Conservation (phyloP, 2,329 filamentous ascomycete genomes). For the Aspergillus sp. region DNA sequence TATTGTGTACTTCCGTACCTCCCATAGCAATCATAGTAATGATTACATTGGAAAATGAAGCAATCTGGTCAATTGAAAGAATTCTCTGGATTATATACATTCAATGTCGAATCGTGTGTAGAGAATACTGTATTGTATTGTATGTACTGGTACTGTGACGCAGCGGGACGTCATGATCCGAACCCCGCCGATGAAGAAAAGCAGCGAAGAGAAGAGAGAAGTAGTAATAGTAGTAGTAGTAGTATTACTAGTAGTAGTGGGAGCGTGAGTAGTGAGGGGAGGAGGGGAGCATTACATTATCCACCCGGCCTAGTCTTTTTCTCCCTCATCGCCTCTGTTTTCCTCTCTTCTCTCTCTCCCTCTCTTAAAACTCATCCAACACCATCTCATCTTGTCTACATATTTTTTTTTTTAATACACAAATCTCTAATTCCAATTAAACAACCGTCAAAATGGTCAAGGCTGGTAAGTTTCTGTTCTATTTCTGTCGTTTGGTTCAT, state of each 20-base stretch:
- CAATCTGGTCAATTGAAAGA: too few relatives aligned
- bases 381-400: background rate
- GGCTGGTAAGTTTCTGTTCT: constrained; percentile 63
- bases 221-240: background rate
- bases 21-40: too few relatives aligned
- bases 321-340: constrained; percentile 18
- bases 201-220: background rate
- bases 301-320: constrained; percentile 2
- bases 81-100: too few relatives aligned
- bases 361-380: constrained; percentile 3
- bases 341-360: constrained; percentile 10
- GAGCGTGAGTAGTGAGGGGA: too few relatives aligned
- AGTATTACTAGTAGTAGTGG: background rate
- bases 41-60: too few relatives aligned
- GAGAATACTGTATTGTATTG: background rate
- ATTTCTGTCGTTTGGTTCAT: constrained; percentile 19
- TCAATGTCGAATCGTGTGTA: background rate
- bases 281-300: background rate
- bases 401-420: background rate
- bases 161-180: constrained; percentile 18
- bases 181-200: constrained; percentile 7
- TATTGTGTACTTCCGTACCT: too few relatives aligned
- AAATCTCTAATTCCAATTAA: constrained; percentile 25
- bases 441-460: constrained; percentile 84
- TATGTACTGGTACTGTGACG: constrained; percentile 2